phyloP scores from a whole-genome alignment of 2,329 filamentous ascomycete genomes.

The Epichloe aotearoae region DNA sequence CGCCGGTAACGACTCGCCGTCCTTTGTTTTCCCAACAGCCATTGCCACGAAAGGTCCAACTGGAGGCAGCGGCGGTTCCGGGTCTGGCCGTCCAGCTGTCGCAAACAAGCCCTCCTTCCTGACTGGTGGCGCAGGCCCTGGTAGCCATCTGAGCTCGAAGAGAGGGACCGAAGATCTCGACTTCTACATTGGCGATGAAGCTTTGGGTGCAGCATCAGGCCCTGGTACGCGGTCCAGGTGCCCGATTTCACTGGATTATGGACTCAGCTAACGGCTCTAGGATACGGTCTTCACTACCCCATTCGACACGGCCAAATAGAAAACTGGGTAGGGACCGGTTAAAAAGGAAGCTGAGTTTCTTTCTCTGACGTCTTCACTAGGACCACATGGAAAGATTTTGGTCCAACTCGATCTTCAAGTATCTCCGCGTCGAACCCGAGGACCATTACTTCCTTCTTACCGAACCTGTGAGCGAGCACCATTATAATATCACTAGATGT shows the following conservation, averaged over 20 bases:
- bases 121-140: conserved; percentile 73
- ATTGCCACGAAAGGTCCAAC: conserved; percentile 85
- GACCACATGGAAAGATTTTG: conserved; percentile 99
- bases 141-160: conserved; percentile 68
- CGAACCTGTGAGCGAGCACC: conserved; percentile 65
- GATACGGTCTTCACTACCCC: conserved; percentile 93
- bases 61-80: conserved; percentile 58
- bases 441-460: conserved; percentile 98
- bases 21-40: conserved; percentile 96
- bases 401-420: conserved; percentile 99
- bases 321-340: conserved; percentile 65
- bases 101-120: conserved; percentile 93
- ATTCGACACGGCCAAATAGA: conserved; percentile 97
- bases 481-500: neutral
- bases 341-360: neutral
- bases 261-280: conserved; percentile 25
- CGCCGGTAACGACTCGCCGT: conserved; percentile 96
- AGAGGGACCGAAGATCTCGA: conserved; percentile 94
- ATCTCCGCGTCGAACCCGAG: conserved; percentile 92
- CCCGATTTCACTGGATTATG: conserved; percentile 1
- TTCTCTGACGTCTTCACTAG: conserved; percentile 32
- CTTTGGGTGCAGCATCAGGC: conserved; percentile 67
- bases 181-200: conserved; percentile 98
- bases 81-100: conserved; percentile 78
- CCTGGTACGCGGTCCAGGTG: conserved; percentile 45